Percentiles rank a stretch among this genome's conserved stretches.
Conservation (phyloP, 768 basidiomycete genomes). For the Russula sp. region DNA sequence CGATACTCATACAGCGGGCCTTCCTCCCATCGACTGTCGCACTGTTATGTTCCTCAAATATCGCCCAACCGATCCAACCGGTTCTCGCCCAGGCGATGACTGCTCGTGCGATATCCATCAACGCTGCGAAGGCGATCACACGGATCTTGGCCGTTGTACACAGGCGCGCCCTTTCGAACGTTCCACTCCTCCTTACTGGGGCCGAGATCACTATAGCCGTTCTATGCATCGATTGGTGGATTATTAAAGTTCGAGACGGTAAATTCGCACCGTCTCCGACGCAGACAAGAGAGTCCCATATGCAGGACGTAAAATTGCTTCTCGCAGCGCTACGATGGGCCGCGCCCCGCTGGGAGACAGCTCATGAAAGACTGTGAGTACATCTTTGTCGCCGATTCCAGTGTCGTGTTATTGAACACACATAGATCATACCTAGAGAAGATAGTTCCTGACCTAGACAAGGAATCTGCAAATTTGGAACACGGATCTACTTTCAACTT, state of each 20-base stretch:
- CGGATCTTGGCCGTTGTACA: constrained; percentile 25
- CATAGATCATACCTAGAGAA: constrained; percentile 23
- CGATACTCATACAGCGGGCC: constrained; percentile 74
- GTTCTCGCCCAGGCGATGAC: constrained; percentile 19
- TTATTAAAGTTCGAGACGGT: constrained; percentile 23
- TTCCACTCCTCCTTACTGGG: constrained; percentile 24
- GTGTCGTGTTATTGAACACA: not conserved
- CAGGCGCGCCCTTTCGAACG: constrained; percentile 24
- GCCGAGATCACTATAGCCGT: constrained; percentile 26
- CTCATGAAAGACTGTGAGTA: constrained; percentile 23
- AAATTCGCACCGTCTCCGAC: constrained; percentile 3
- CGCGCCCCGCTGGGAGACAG: constrained; percentile 27
- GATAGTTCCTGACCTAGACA: constrained; percentile 16
- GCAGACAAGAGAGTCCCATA: constrained; percentile 15
- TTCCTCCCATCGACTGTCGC: constrained; percentile 52
- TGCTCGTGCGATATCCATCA: constrained; percentile 21
- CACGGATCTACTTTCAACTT: not conserved
- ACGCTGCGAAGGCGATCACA: constrained; percentile 21
- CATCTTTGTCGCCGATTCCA: not conserved
- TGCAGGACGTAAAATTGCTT: constrained; percentile 23
- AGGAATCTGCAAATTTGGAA: constrained; percentile 7
- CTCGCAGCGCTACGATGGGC: constrained; percentile 28
- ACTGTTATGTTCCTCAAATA: constrained; percentile 17
- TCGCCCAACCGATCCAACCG: not conserved
- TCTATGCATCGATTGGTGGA: constrained; percentile 28